These are phyloP conservation scores for Solanum paucissectum DNA, from an alignment of 257 asterid genomes.

Conservation along the genomic window DNA sequence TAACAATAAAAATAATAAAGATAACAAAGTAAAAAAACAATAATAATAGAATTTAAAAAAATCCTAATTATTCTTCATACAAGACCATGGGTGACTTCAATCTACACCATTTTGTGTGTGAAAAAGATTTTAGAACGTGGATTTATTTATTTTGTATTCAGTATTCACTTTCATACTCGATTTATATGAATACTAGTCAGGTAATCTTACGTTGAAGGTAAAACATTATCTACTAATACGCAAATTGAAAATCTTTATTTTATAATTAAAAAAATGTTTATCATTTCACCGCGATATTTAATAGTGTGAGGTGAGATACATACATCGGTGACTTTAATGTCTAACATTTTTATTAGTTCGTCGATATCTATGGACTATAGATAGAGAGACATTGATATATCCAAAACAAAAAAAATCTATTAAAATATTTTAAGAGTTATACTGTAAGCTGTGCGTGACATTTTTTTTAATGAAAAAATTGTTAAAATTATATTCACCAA, in stretches of 20 bases:
- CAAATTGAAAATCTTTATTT: accelerated
- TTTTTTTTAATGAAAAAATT: neutral
- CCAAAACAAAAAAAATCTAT: neutral
- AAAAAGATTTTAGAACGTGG: neutral
- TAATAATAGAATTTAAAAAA: too few relatives aligned
- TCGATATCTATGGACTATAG: neutral
- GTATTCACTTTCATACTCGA: too few relatives aligned
- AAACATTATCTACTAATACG: neutral
- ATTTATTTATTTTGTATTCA: neutral
- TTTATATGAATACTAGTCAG: neutral
- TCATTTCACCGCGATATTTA: neutral
- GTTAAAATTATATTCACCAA: neutral
- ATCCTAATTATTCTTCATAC: too few relatives aligned
- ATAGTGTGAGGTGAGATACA: neutral
- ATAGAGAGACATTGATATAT: neutral
- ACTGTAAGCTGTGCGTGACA: neutral
- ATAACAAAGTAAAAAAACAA: neutral
- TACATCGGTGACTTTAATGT: neutral
- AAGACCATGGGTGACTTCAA: too few relatives aligned
- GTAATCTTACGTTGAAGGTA: neutral
- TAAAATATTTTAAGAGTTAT: neutral
- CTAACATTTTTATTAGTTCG: neutral
- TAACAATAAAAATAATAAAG: neutral
- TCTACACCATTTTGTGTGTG: too few relatives aligned
- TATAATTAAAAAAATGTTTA: neutral